phyloP scores from a whole-genome alignment of 306 rosid species.

The apple (Malus domestica) region DNA sequence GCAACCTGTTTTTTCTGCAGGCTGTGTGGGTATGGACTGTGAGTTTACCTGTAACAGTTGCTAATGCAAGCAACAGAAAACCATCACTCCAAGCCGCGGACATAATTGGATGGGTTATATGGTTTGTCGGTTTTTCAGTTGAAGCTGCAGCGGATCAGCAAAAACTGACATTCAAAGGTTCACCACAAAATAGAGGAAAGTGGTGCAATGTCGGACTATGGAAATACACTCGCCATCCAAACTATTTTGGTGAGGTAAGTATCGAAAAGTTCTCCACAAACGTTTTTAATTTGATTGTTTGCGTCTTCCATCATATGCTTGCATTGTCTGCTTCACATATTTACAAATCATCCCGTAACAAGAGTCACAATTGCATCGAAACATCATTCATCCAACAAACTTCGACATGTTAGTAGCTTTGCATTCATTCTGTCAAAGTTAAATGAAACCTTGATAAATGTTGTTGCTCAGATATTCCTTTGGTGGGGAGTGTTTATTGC shows the following conservation, averaged over 20 bases:
- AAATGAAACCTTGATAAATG: conserved; percentile 16
- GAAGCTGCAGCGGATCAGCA: conserved; percentile 93
- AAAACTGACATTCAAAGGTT: conserved; percentile 54
- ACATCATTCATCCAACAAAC: neutral
- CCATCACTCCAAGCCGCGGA: conserved; percentile 59
- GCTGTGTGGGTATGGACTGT: conserved; percentile 98
- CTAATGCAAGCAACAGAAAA: conserved; percentile 62
- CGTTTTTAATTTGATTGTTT: neutral
- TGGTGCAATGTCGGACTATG: conserved; percentile 89
- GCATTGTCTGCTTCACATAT: neutral
- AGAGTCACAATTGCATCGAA: neutral
- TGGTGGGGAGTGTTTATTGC: conserved; percentile 99
- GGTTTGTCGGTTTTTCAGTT: conserved; percentile 60
- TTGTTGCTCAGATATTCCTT: conserved; percentile 55
- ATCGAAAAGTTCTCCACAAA: neutral
- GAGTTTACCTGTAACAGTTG: conserved; percentile 83
- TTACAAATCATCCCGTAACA: neutral
- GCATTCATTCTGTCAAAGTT: neutral
- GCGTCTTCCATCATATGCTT: neutral
- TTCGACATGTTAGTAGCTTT: neutral
- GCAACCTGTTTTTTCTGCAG: conserved; percentile 28
- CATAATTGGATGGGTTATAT: conserved; percentile 77
- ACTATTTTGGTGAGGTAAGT: conserved; percentile 95
- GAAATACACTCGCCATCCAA: conserved; percentile 94
- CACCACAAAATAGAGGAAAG: conserved; percentile 60